Base-by-base conservation (phyloP, 208 protist genomes). In the Trichomonas tenax region DNA sequence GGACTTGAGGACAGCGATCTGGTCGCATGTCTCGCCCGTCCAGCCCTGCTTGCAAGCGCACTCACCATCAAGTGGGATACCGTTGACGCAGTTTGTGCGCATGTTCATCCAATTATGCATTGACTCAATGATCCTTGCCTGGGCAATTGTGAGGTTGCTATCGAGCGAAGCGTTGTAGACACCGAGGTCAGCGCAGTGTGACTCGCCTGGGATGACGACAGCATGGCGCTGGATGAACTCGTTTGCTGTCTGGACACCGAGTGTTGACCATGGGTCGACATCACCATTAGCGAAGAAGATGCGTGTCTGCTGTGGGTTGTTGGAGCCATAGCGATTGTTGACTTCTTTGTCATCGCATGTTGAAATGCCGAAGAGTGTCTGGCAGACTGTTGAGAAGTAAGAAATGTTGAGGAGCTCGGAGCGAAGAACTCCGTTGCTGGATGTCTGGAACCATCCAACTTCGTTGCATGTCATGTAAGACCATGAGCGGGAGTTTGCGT, bases 381-480 rank as follows among this genome's bases (percentile, higher is more conserved):
- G 14, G 38, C 82, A 89, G 3, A 89, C 82, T 23, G 8, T 45
- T 21, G 38, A 21, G 38, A 89, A 89, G 38, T 89, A 89, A 8
- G 45, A 2, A 3, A 89, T 21, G 26, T 89, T 26, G 34, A 89
- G 34, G 34, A 31, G 31, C 26, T 4, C 31, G 4, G 82, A 46
- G 40, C 82, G 82, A 46, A 89, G 82, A 14, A 36, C 34, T 23
- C 36, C 81, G 23, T 41, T 14, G 8, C 14, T 21, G 14, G 82
- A 31, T 89, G 82, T 89, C 46, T 89, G 82, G 82, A 89, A 89
- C 82, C 82, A 89, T 4, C 82, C 82, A 89, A 89, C 82, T 89
- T 89, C 82, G 40, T 46, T 44, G 38, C 82, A 89, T 48, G 82
- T 89, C 82, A 89, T 89, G 23, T 89, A 89, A 15, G 38, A 46